Conservation (phyloP, 2,329 filamentous ascomycete genomes). For the Emmonsiellopsis sp. region DNA sequence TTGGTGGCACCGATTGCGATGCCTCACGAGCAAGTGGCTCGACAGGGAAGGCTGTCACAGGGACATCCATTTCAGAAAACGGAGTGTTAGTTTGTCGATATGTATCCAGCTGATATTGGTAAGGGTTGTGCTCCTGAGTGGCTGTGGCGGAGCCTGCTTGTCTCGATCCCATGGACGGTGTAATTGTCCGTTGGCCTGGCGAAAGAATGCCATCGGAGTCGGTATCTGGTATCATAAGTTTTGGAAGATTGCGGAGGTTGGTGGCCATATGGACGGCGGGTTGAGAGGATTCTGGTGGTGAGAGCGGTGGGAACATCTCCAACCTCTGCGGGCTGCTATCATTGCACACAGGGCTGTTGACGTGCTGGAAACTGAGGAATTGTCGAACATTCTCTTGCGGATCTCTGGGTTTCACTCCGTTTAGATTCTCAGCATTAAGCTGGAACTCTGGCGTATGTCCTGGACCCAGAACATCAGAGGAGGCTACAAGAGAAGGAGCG, state of each 20-base stretch:
- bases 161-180: conserved; percentile 17
- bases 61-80: conserved; percentile 83
- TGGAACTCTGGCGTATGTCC: conserved; percentile 53
- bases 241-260: conserved; percentile 48
- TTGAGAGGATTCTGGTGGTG: conserved; percentile 23
- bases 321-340: conserved; percentile 38
- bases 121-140: conserved; percentile 43
- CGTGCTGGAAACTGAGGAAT: conserved; percentile 77
- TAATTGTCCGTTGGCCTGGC: conserved; percentile 21
- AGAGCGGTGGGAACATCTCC: conserved; percentile 44
- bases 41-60: conserved; percentile 61
- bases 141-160: conserved; percentile 21
- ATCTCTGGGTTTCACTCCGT: conserved; percentile 61
- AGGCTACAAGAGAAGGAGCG: conserved; percentile 76
- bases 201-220: conserved; percentile 19
- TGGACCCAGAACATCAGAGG: conserved; percentile 79
- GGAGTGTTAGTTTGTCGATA: conserved; percentile 59
- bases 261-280: conserved; percentile 33
- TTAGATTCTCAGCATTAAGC: conserved; percentile 65
- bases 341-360: conserved; percentile 46
- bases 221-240: conserved; percentile 45
- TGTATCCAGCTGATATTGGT: conserved; percentile 35
- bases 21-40: conserved; percentile 67
- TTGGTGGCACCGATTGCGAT: conserved; percentile 86
- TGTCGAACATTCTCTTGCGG: conserved; percentile 90